Evolutionary conservation across 441 rosid genomes (phyloP), one percentile per base, ranked within the genome.

Genomic region (California macrophylla): DNA sequence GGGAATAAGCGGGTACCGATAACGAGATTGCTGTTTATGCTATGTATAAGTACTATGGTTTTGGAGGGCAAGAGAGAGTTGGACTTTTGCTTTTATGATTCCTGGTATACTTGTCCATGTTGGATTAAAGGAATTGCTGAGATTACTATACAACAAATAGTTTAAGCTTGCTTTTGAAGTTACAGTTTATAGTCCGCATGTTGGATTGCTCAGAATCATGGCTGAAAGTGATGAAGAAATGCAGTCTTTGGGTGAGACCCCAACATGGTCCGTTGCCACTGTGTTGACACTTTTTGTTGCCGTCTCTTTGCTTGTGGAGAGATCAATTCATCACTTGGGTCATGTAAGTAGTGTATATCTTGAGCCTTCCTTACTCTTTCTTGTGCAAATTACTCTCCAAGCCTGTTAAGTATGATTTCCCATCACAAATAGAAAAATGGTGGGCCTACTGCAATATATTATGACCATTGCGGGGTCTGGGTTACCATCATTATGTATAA

Each of bases 181-280:
- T 29, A 70, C 60, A 66, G 34, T 36, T 16, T 28, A 28, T 21
- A 69, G 66, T 75, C 16, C 66, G 66, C 16, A 42, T 50, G 60
- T 58, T 64, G 64, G 69, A 70, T 67, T 70, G 38, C 61, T 67
- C 34, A 70, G 54, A 8, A 86, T 21, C 29, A 58, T 88, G 87
- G 75, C 34, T 40, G 87, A 81, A 69, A 67, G 52, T 34, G 72
- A 63, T 36, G 50, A 71, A 24, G 92, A 84, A 75, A 76, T 72
- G 79, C 78, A 95, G 74, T 86, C 96, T 3, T 75, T 90, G 81
- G 95, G 93, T 28, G 77, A 83, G 70, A 90, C 98, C 8, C 98
- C 98, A 61, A 88, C 95, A 66, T 92, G 98, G 98, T 90, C 96
- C 8, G 93, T 90, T 70, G 98, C 98, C 54, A 84, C 91, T 1